These are phyloP conservation scores for Dactylellina leptospora DNA, from an alignment of 2,329 filamentous ascomycete genomes.

Conservation along the genomic window DNA sequence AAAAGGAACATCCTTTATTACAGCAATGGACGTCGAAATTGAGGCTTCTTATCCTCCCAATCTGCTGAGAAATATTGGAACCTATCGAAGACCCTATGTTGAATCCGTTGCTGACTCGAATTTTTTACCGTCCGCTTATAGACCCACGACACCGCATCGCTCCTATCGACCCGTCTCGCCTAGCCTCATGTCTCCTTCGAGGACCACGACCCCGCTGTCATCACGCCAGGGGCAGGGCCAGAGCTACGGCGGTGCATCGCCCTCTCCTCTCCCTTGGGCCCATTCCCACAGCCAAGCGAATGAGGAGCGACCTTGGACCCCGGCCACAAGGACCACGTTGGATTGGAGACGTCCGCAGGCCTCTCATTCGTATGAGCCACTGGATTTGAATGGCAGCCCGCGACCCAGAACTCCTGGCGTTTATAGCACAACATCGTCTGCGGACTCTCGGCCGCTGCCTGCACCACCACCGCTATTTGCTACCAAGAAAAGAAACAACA, in stretches of 20 bases:
- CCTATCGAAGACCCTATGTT: constrained; percentile 48
- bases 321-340: constrained; percentile 63
- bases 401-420: constrained; percentile 84
- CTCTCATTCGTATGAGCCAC: constrained; percentile 79
- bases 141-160: constrained; percentile 42
- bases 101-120: constrained; percentile 54
- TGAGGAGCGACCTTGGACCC: constrained; percentile 65
- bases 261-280: constrained; percentile 70
- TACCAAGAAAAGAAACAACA: constrained; percentile 66
- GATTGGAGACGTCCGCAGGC: constrained; percentile 78
- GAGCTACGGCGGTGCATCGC: constrained; percentile 14
- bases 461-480: constrained; percentile 85
- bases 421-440: constrained; percentile 77
- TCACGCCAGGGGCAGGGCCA: constrained; percentile 21
- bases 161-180: constrained; percentile 42
- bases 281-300: constrained; percentile 62
- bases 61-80: constrained; percentile 29
- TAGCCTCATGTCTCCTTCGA: constrained; percentile 42
- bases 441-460: constrained; percentile 77
- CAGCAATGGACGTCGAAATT: constrained; percentile 30
- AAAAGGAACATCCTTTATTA: too few relatives aligned
- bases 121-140: constrained; percentile 22
- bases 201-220: constrained; percentile 31
- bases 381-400: constrained; percentile 87
- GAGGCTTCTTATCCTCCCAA: constrained; percentile 31